Conservation (phyloP, 345 rosid genomes). For the Acer saccharum region DNA sequence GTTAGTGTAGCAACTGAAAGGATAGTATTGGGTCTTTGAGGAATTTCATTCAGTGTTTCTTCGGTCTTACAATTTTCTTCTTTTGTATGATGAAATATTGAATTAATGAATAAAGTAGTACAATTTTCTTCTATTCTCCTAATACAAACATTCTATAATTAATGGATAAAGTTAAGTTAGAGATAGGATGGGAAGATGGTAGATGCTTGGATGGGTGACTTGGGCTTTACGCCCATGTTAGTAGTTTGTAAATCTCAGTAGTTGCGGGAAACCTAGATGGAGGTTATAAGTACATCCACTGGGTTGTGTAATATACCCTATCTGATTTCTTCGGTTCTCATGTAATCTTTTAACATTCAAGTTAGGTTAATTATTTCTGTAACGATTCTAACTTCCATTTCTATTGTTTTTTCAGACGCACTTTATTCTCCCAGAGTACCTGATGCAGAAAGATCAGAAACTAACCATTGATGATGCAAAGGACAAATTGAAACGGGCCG, state of each 20-base stretch:
- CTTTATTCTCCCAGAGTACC: conserved; percentile 83
- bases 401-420: conserved; percentile 56
- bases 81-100: background rate
- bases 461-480: conserved; percentile 80
- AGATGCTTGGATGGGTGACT: background rate
- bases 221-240: background rate
- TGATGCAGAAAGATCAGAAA: conserved; percentile 88
- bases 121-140: background rate
- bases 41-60: background rate
- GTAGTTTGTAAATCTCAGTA: background rate
- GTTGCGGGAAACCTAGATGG: background rate
- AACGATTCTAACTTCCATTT: conserved; percentile 8
- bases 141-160: background rate
- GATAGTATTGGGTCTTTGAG: background rate
- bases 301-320: background rate
- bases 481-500: conserved; percentile 85
- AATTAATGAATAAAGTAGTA: background rate
- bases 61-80: background rate
- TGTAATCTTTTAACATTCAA: background rate
- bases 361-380: background rate
- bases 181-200: background rate
- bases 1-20: conserved; percentile 8
- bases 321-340: background rate
- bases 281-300: background rate
- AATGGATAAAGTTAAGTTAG: background rate